Evolutionary conservation across 78 protist genomes (phyloP), one percentile per base, ranked within the genome.

Genomic region (Dictyostelium intermedium): DNA sequence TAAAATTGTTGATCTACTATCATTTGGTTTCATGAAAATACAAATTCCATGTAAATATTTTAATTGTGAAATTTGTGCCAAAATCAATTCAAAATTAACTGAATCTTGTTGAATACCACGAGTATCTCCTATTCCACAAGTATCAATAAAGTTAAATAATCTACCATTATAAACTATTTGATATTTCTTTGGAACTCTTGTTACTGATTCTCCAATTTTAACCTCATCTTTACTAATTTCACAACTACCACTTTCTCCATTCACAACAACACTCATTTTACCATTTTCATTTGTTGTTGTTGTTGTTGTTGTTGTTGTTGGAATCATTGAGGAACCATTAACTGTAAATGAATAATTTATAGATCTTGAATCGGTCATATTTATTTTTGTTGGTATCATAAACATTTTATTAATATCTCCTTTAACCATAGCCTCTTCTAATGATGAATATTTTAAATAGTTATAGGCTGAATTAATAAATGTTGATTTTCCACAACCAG

Each of bases 11-110:
- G 79, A 72, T 72, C 79, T 72, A 72, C 79, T 72, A 34, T 72
- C 79, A 34, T 72, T 72, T 72, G 79, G 79, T 34, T 72, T 72
- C 43, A 72, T 32, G 18, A 72, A 72, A 5, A 72, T 13, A 34
- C 79, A 72, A 16, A 72, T 72, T 10, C 79, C 79, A 72, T 72
- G 79, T 72, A 72, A 34, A 72, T 72, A 72, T 34, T 72, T 72
- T 72, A 72, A 72, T 32, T 27, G 23, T 16, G 79, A 32, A 18
- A 72, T 72, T 34, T 32, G 25, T 16, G 37, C n/a, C 27, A 72
- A 34, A 16, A 72, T 72, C 18, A 72, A 34, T 72, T 72, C 79
- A 34, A 72, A 72, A 18, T 72, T 72, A 5, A 72, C 34, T 34
- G 45, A 10, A 72, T 72, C 79, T 32, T 72, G 37, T 18, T 34